Conservation (phyloP, 371 early-diverging fungal genomes). For the Haplosporangium sp. region DNA sequence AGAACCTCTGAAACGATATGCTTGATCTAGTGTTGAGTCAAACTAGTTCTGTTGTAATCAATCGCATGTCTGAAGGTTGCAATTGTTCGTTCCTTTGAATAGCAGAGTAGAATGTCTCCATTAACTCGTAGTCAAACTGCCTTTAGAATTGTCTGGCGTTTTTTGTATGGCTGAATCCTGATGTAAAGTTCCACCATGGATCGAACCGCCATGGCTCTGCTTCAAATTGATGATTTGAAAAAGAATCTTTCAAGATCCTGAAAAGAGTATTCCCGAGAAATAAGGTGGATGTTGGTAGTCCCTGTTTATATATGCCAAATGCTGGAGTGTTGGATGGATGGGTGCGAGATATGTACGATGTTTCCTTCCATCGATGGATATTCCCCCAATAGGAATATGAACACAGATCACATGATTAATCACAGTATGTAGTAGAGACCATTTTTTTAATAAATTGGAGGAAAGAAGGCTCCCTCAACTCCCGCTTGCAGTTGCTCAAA, state of each 20-base stretch:
- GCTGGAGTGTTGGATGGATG: conserved; percentile 23
- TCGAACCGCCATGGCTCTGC: conserved; percentile 7
- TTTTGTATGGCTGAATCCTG: neutral
- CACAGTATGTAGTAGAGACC: conserved; percentile 37
- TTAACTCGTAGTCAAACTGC: neutral
- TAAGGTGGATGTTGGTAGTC: neutral
- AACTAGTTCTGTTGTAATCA: neutral
- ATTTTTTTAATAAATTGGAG: conserved; percentile 34
- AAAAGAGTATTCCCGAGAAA: neutral
- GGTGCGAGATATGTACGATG: neutral
- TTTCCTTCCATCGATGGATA: conserved; percentile 8
- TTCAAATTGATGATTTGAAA: neutral
- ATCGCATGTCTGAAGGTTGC: neutral
- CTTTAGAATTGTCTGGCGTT: too few relatives aligned
- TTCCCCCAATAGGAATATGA: neutral
- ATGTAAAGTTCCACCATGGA: conserved; percentile 3
- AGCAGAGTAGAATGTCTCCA: neutral
- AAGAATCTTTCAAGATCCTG: conserved; percentile 9
- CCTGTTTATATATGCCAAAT: neutral
- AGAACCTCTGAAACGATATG: too few relatives aligned
- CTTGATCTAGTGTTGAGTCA: neutral
- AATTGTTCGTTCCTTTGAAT: neutral
- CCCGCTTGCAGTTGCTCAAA: conserved; percentile 14
- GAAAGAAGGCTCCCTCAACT: conserved; percentile 38
- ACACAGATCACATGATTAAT: conserved; percentile 34